phyloP scores from a whole-genome alignment of 106 monocot genomes.

The Dioscorea alata region DNA sequence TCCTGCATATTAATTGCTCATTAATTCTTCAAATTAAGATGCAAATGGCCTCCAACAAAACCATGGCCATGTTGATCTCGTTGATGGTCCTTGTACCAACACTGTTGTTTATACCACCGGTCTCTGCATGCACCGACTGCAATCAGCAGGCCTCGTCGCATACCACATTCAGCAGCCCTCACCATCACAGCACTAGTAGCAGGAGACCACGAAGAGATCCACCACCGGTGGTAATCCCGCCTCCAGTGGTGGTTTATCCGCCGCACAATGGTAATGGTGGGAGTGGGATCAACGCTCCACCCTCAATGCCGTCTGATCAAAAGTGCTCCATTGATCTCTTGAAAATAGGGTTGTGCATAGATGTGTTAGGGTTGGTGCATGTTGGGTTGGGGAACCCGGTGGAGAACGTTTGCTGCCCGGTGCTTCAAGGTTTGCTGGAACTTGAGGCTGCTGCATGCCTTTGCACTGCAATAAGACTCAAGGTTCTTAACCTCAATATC shows the following conservation, averaged over 20 bases:
- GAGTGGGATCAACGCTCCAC: slow-evolving; percentile 2
- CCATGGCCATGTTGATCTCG: neutral
- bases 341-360: slow-evolving; percentile 36
- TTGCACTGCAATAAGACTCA: slow-evolving; percentile 25
- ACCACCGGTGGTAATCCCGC: neutral
- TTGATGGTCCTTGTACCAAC: neutral
- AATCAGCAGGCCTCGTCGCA: neutral
- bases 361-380: slow-evolving; percentile 37
- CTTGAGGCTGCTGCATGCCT: slow-evolving; percentile 39
- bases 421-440: slow-evolving; percentile 27
- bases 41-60: neutral
- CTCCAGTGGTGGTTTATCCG: neutral
- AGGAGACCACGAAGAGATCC: too few relatives aligned
- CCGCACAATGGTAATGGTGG: neutral
- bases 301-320: slow-evolving; percentile 1
- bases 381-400: slow-evolving; percentile 20
- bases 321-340: slow-evolving; percentile 33
- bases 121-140: neutral
- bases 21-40: too few relatives aligned
- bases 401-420: slow-evolving; percentile 31
- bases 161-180: neutral
- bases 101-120: neutral
- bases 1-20: too few relatives aligned
- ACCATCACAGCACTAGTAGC: neutral
- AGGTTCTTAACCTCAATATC: slow-evolving; percentile 36